A percentile compares a stretch with the other conserved stretches of the same genome.
These are phyloP conservation scores for Ustilago curta DNA, from an alignment of 1,284 basidiomycete species.

Conservation along the genomic window DNA sequence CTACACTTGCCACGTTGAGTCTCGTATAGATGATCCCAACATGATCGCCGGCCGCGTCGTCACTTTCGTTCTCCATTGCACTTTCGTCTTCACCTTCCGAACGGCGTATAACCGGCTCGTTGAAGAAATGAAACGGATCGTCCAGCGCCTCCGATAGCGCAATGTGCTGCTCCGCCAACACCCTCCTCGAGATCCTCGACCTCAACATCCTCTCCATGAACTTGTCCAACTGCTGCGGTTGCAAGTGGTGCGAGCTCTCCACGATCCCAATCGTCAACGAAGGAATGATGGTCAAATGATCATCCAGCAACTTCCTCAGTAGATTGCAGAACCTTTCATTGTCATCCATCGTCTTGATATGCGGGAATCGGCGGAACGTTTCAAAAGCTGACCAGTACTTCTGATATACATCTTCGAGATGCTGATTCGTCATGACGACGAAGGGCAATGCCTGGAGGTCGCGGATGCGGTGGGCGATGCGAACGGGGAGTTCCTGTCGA, in stretches of 20 bases:
- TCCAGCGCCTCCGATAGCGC: slow-evolving; percentile 77
- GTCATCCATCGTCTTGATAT: slow-evolving; percentile 79
- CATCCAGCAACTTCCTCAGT: slow-evolving; percentile 76
- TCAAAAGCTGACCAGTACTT: slow-evolving; percentile 71
- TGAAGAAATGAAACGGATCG: slow-evolving; percentile 62
- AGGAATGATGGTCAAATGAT: slow-evolving; percentile 73
- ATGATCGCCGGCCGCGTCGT: slow-evolving; percentile 70
- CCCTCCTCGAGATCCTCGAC: slow-evolving; percentile 87
- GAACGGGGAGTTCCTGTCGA: slow-evolving; percentile 84
- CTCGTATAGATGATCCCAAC: slow-evolving; percentile 88
- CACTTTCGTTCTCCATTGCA: slow-evolving; percentile 2
- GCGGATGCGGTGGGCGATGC: slow-evolving; percentile 86
- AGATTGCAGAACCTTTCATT: slow-evolving; percentile 84
- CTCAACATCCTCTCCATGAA: slow-evolving; percentile 92
- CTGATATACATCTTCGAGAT: slow-evolving; percentile 85
- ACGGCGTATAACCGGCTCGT: slow-evolving; percentile 30
- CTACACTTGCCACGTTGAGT: slow-evolving; percentile 74
- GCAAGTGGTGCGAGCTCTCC: slow-evolving; percentile 77
- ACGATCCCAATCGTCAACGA: slow-evolving; percentile 67
- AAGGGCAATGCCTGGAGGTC: slow-evolving; percentile 88
- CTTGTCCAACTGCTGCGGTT: slow-evolving; percentile 82
- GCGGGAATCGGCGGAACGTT: slow-evolving; percentile 79
- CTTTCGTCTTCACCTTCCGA: slow-evolving; percentile 15
- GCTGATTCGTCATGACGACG: slow-evolving; percentile 87
- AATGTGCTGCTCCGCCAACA: slow-evolving; percentile 89